Evolutionary conservation across 2,329 filamentous ascomycete genomes (phyloP), one percentile per base, ranked within the genome.

Genomic region (Aspergillus aculeatinus): DNA sequence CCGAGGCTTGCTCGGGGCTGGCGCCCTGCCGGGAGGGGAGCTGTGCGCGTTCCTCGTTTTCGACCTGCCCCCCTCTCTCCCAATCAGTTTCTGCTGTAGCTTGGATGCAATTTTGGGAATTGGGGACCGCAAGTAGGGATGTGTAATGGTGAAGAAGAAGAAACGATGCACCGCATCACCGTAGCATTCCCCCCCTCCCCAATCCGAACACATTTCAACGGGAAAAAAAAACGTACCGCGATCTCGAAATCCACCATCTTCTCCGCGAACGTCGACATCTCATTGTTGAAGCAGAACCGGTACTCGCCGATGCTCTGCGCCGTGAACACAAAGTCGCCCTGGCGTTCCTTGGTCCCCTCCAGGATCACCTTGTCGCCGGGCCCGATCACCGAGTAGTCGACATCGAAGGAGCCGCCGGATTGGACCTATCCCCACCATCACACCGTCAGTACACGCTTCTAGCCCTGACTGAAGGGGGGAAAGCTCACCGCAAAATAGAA

Each of bases 191-290:
- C 27, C 27, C 27, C 9, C 10, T 5, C 27, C 27, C 27, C 9
- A 29, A 29, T 29, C 27, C 27, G 2, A 29, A 29, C 7, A 7
- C 27, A 1, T 27, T 5, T 27, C 6, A 1, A 1, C 1, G 11
- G 11, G 33, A 35, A 1, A 14, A 10, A 47, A 21, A 49, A 60
- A 79, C 89, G 63, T 81, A 95, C 94, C 63, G 93, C 86, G 74
- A 99, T 96, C 80, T 99, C 95, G 73, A 99, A 97, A 77, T 99
- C 95, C 65, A 99, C 93, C 75, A 92, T 88, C 81, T 99, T 99
- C 80, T 99, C 95, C 55, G 93, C 89, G 75, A 96, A 97, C 0
- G 94, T 98, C 73, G 91, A 96, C 90, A 99, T 96, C 74, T 95
- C 90, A 74, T 99, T 99, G 80, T 93, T 90, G 83, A 99, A 99